phyloP scores from a whole-genome alignment of 805 yeast genomes.

The Candida glaebosa region DNA sequence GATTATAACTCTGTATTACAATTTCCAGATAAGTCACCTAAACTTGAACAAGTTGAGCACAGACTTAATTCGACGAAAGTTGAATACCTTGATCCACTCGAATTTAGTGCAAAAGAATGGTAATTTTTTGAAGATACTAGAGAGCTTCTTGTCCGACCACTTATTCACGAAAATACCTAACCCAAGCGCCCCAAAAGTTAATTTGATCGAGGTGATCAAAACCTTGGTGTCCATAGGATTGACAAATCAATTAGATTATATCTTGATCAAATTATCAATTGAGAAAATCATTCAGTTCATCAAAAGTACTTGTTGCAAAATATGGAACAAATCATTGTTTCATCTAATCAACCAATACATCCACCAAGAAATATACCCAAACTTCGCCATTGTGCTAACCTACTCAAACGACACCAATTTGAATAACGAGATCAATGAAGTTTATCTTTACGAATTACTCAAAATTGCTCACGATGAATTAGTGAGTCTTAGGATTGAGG shows the following conservation, averaged over 20 bases:
- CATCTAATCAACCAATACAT: slow-evolving; percentile 35
- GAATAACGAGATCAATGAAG: slow-evolving; percentile 8
- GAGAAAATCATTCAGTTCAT: slow-evolving; percentile 32
- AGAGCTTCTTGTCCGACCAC: slow-evolving; percentile 8
- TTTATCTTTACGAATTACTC: slow-evolving; percentile 24
- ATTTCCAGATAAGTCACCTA: slow-evolving; percentile 18
- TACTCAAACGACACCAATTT: slow-evolving; percentile 7
- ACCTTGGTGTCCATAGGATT: slow-evolving; percentile 19
- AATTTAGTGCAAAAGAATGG: slow-evolving; percentile 11
- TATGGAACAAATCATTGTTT: slow-evolving; percentile 40
- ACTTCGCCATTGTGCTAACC: slow-evolving; percentile 16
- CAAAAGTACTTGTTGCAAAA: slow-evolving; percentile 21
- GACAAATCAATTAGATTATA: slow-evolving; percentile 19
- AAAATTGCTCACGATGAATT: slow-evolving; percentile 38
- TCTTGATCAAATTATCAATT: slow-evolving; percentile 36
- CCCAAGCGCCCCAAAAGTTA: slow-evolving; percentile 5
- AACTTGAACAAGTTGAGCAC: slow-evolving; percentile 18
- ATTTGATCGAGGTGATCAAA: slow-evolving; percentile 16
- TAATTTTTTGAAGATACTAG: slow-evolving; percentile 5
- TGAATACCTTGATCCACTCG: slow-evolving; percentile 25
- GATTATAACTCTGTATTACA: slow-evolving; percentile 20
- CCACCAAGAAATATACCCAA: slow-evolving; percentile 34
- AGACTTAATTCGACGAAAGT: slow-evolving; percentile 23
- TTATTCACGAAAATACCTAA: slow-evolving; percentile 7
- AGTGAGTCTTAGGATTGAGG: slow-evolving; percentile 48